These are phyloP conservation scores for Podaxis sp. DNA, from an alignment of 768 basidiomycete species.

Conservation along the genomic window DNA sequence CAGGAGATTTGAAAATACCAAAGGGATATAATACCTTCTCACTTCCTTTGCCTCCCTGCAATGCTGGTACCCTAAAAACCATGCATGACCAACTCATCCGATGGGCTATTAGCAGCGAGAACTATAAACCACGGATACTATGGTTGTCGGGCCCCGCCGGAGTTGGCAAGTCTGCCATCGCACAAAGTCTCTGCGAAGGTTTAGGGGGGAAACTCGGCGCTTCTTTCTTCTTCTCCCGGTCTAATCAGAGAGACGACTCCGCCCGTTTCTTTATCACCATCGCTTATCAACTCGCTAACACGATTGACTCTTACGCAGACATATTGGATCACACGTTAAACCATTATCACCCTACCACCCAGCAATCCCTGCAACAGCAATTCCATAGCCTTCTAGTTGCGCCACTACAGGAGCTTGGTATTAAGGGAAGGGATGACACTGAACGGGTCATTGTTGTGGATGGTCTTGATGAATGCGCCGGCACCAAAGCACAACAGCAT, in stretches of 20 bases:
- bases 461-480: constrained; percentile 10
- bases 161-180: not conserved
- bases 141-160: not conserved
- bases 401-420: not conserved
- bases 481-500: not conserved
- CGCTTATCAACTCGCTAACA: not conserved
- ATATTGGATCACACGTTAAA: not conserved
- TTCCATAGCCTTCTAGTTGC: not conserved
- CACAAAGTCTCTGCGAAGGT: not conserved
- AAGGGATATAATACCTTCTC: too few relatives aligned
- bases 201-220: not conserved
- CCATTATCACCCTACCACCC: not conserved
- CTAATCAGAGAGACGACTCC: not conserved
- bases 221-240: constrained; percentile 13
- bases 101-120: not conserved
- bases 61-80: too few relatives aligned
- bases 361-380: not conserved
- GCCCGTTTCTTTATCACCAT: not conserved
- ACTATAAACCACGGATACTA: not conserved
- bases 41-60: too few relatives aligned
- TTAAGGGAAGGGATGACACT: not conserved
- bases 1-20: too few relatives aligned
- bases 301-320: not conserved
- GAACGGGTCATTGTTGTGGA: constrained; percentile 2
- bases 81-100: not conserved